Evolutionary conservation across 257 asterid species (phyloP).

Genomic region (Coffea canephora): DNA sequence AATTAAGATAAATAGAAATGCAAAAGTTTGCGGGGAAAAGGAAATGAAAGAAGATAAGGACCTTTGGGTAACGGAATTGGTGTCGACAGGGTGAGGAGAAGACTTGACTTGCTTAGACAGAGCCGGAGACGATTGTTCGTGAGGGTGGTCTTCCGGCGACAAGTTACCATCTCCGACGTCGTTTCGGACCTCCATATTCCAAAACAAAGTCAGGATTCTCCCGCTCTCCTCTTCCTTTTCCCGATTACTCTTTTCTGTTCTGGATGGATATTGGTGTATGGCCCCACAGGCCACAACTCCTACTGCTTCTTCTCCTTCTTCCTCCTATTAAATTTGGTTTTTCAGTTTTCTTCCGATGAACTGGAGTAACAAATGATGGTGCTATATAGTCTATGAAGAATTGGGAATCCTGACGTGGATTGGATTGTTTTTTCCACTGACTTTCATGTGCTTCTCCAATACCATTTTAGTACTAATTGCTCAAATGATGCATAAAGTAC

Average conservation of each 20-base stretch:
- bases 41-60: conserved; percentile 1
- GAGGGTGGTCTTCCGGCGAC: conserved; percentile 17
- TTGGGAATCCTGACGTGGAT: background rate
- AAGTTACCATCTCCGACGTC: conserved; percentile 30
- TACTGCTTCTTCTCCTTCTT: too few species aligned
- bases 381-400: background rate
- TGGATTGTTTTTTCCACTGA: background rate
- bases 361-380: background rate
- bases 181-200: conserved; percentile 38
- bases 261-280: background rate
- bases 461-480: background rate
- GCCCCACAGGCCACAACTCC: background rate
- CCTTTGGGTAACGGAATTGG: conserved; percentile 70
- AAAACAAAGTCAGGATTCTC: background rate
- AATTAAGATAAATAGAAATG: background rate
- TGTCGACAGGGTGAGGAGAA: conserved; percentile 45
- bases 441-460: too few species aligned
- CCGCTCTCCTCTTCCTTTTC: background rate
- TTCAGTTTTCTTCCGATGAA: background rate
- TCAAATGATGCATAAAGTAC: conserved; percentile 3
- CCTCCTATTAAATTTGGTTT: background rate
- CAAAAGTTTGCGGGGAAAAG: background rate
- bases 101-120: conserved; percentile 49
- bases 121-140: conserved; percentile 32
- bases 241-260: background rate